Evolutionary conservation across 164 flowering plant genomes (phyloP).

Genomic region (Vitis rupestris): DNA sequence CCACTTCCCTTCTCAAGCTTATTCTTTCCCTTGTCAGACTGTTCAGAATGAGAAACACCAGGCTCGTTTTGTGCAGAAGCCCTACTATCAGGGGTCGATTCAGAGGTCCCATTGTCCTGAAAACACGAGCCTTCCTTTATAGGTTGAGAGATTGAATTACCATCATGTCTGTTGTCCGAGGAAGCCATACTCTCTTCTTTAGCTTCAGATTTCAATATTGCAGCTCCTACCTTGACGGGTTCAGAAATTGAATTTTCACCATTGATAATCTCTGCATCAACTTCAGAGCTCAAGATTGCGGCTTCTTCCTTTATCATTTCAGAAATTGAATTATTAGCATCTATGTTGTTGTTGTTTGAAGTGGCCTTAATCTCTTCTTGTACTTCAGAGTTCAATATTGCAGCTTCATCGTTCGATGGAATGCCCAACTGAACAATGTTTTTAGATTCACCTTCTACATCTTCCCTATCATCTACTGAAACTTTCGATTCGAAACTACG

Average conservation of each 20-base stretch:
- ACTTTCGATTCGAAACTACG: slow-evolving; percentile 21
- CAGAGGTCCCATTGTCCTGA: not conserved
- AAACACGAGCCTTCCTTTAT: slow-evolving; percentile 1
- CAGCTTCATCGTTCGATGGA: slow-evolving; percentile 28
- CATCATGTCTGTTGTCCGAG: not conserved
- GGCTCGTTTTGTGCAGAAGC: slow-evolving; percentile 9
- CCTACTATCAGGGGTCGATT: not conserved
- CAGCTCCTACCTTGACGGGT: not conserved
- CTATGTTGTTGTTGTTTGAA: not conserved
- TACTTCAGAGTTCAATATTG: slow-evolving; percentile 2
- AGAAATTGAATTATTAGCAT: too few relatives aligned
- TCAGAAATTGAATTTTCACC: too few relatives aligned
- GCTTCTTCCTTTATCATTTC: too few relatives aligned
- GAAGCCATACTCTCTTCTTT: slow-evolving; percentile 9
- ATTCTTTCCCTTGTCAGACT: slow-evolving; percentile 18
- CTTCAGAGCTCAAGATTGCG: too few relatives aligned
- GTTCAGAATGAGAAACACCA: not conserved
- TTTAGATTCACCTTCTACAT: not conserved
- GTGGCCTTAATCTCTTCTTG: slow-evolving; percentile 9
- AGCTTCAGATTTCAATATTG: slow-evolving; percentile 3
- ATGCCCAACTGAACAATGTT: slow-evolving; percentile 26
- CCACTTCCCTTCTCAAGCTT: slow-evolving; percentile 25
- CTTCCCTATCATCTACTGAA: not conserved
- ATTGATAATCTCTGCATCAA: too few relatives aligned
- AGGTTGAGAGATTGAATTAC: not conserved